Base-by-base conservation (phyloP, 148 eudicot genomes). In the Vaccinium macrocarpon region DNA sequence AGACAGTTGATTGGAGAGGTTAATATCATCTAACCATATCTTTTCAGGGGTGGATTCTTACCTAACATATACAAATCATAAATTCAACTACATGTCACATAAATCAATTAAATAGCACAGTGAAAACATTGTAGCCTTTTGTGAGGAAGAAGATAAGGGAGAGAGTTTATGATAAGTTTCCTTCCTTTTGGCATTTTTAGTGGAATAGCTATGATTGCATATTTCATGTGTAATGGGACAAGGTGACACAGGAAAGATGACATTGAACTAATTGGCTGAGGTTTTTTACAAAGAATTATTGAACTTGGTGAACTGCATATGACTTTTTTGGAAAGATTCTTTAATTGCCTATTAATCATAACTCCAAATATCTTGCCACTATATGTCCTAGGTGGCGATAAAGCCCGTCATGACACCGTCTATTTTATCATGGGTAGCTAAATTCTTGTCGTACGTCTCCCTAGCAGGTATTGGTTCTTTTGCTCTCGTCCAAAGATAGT, bases 31-130 rank as follows among this genome's bases (percentile, higher is more conserved):
- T 27, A 32, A 13, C 55, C 59, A 56, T 57, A 59, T 50, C 80
- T 86, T 90, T 71, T 64, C 79, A 50, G 74, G 74, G 16, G 79
- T 81, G 86, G 86, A 81, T 76, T 71, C 56, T 81, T 57, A 55
- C 89, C 89, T 82, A 87, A 87, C 89, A 70, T 51, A 13, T 82
- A 11, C 80, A 78, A 57, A 84, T 87, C 86, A 84, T 52, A 57
- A 29, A 82, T 81, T 87, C 86, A 87, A 84, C 88, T 81, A 53
- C 72, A 79, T 52, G 75, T 73, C 81, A 83, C 80, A 80, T 38
- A 21, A n/a, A n/a, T 49, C 74, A 78, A 49, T 55, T 76, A 16
- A 10, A 23, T 27, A 13, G 32, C 48, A 61, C 68, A 27, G 56
- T 46, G 48, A 57, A 53, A 32, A 71, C 50, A n/a, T 13, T 59